Base-by-base conservation (phyloP, 139 green algal genomes). In the Trebouxia sp. region DNA sequence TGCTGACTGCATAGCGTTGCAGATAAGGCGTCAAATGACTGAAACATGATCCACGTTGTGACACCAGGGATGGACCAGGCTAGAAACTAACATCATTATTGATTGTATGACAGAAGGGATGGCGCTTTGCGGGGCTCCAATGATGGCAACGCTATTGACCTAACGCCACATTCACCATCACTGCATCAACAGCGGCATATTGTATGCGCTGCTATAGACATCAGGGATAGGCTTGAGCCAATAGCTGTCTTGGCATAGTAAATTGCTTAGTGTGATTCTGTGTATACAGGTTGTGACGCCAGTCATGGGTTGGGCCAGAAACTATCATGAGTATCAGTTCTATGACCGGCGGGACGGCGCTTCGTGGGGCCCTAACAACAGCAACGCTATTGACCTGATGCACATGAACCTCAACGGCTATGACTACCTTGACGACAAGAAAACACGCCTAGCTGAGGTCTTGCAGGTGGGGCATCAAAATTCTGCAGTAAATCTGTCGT, bases 361-460 rank as follows among this genome's bases (percentile, higher is more conserved):
- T 22, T 22, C 14, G 10, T 78, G 42, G 42, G 70, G 70, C 42
- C 70, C 70, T 24, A 26, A 45, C 9, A 26, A 58, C 70, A 78
- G 70, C 42, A 78, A 62, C 39, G 70, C 70, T 42, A 78, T 78
- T 58, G 70, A 78, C 24, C 35, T 78, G 41, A 78, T 78, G 70
- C 70, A 78, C 42, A 53, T 78, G 70, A 4, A 38, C 70, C 35
- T 78, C 41, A 78, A 58, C 5, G 70, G 70, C 42, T 78, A n/a
- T 8, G 26, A 38, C 22, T 62, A 39, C 42, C 17, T 78, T 41
- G 70, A 78, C 70, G 70, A 78, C 70, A 78, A n/a, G 24, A 42
- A 78, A 12, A 75, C 38, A 32, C 65, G 65, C 65, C 65, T 75
- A 35, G 65, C 65, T 30, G 65, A 75, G 35, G 9, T 75, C 17